Base-by-base conservation (phyloP, 2,329 filamentous ascomycete species). In the Chalaropsis ovoidea region DNA sequence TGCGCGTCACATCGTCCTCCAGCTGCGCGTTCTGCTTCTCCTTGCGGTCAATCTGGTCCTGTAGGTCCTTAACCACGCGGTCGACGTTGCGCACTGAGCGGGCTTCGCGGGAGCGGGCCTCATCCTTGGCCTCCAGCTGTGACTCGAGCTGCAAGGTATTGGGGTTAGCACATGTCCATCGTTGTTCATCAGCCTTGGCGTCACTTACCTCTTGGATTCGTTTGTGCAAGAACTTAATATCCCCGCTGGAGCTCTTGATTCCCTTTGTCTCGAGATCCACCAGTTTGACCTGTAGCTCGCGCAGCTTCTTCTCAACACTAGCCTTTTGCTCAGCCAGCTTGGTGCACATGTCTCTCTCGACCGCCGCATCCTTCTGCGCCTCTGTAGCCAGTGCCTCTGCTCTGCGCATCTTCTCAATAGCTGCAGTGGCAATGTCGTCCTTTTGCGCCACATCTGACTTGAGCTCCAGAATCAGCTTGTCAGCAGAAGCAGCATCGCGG, bases 221-320 rank as follows among this genome's bases (percentile, higher is more conserved):
- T 72, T 91, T 93, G 76, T 96, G 89, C 72, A 97, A 77, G 78
- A 96, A 97, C 72, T 94, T 88, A 70, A 97, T 90, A 76, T 97
- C 93, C 72, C 96, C 90, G 74, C 92, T 96, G 27, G 89, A 89
- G 69, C 87, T 95, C 22, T 92, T 94, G 77, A 95, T 97, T 64
- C 92, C 91, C 79, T 97, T 97, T 54, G 94, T 97, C 78, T 99
- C 93, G 8, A 97, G 81, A 73, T 97, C 94, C 63, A 99, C 87
- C 65, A 95, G 84, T 72, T 86, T 86, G 64, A 97, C 83, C 75
- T 97, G 93, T 31, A 93, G 81, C 74, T 99, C 93, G 74, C 92
- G 96, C 62, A 95, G 80, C 65, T 83, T 85, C 79, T 96, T 96
- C 78, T 97, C 94, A 52, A 99, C 79, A 0, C 82, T 82, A 2